Evolutionary conservation across 495 filamentous ascomycete species (phyloP).

Genomic region (Aspergillus homomorphus): DNA sequence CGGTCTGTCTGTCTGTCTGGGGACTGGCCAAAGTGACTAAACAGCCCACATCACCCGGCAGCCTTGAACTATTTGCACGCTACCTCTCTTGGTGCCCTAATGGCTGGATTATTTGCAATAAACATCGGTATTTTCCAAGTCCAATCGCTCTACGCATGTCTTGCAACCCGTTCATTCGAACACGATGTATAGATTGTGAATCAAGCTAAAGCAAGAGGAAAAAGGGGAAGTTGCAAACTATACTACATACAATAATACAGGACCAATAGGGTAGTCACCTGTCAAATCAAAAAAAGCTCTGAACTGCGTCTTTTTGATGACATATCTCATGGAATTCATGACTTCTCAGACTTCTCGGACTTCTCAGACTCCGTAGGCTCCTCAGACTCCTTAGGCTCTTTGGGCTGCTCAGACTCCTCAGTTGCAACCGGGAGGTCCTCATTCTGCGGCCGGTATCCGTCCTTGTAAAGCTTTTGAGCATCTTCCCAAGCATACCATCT

Average conservation of each 20-base stretch:
- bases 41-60: not conserved
- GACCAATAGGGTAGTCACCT: not conserved
- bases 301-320: not conserved
- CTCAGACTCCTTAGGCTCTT: not conserved
- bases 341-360: not conserved
- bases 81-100: not conserved
- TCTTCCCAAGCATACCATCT: slow-evolving; percentile 88
- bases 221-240: not conserved
- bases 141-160: not conserved
- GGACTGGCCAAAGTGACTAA: not conserved
- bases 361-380: not conserved
- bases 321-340: slow-evolving; percentile 1
- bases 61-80: not conserved
- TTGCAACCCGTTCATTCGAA: not conserved
- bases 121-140: not conserved
- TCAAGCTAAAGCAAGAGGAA: not conserved
- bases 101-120: not conserved
- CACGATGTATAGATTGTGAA: not conserved
- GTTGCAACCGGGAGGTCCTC: slow-evolving; percentile 5
- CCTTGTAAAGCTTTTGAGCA: slow-evolving; percentile 65
- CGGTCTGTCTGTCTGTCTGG: not conserved
- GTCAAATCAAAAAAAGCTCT: not conserved
- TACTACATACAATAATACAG: slow-evolving; percentile 10
- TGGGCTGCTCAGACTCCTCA: not conserved
- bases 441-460: slow-evolving; percentile 45